These are phyloP conservation scores for Termitomyces sp. DNA, from an alignment of 1,284 basidiomycete genomes.

Conservation along the genomic window DNA sequence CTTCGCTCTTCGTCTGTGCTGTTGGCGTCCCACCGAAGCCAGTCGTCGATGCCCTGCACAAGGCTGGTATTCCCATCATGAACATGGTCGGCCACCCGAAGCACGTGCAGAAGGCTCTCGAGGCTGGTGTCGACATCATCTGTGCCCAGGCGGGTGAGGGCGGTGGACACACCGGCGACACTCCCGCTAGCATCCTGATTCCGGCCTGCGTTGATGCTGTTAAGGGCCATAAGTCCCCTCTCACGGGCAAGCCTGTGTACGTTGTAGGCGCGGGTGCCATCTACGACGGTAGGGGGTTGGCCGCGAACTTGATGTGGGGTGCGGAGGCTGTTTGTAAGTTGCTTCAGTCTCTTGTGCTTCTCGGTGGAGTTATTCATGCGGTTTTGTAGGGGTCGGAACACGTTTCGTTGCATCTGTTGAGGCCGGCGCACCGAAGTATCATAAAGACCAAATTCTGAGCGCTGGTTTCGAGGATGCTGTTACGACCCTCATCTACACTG, in stretches of 20 bases:
- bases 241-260: conserved; percentile 77
- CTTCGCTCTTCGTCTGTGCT: conserved; percentile 81
- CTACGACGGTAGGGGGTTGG: conserved; percentile 81
- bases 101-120: conserved; percentile 78
- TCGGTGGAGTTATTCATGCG: conserved; percentile 8
- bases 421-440: conserved; percentile 75
- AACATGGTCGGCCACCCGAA: conserved; percentile 92
- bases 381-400: conserved; percentile 59
- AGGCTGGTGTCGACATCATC: conserved; percentile 80
- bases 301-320: conserved; percentile 80
- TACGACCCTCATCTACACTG: conserved; percentile 82
- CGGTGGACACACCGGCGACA: conserved; percentile 79
- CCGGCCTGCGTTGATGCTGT: conserved; percentile 83
- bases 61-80: conserved; percentile 79
- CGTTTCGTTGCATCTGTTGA: conserved; percentile 84
- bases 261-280: conserved; percentile 86
- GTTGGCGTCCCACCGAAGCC: conserved; percentile 78
- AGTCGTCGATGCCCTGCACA: conserved; percentile 75
- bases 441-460: conserved; percentile 71
- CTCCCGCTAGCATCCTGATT: conserved; percentile 69
- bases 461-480: conserved; percentile 70
- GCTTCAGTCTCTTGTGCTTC: conserved; percentile 20
- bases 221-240: conserved; percentile 67
- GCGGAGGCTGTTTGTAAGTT: conserved; percentile 72
- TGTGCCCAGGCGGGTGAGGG: conserved; percentile 88